Base-by-base conservation (phyloP, 352 stramenopile species). In the Pythium rishiriense region DNA sequence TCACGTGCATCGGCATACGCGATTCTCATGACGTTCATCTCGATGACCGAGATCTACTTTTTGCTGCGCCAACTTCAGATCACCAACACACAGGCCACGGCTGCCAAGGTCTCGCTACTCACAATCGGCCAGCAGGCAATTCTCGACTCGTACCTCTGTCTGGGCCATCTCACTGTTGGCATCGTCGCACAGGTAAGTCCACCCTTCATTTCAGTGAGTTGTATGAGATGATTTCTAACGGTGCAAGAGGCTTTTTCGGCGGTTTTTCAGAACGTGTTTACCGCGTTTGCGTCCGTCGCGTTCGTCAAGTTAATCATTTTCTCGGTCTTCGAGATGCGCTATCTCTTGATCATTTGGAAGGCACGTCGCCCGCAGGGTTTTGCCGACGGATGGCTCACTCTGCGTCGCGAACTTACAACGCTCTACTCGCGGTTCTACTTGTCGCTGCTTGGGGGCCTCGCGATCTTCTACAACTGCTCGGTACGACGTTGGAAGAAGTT, bases 261-360 rank as follows among this genome's bases (percentile, higher is more conserved):
- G 49, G 26, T 43, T n/a, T 68, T 62, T 10, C 77, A 98, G 74
- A 94, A 96, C n/a, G 83, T 99, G 14, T 99, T 99, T 69, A 94
- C 92, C 4, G 88, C 97, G 5, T 98, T 99, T 75, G 94, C 93
- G 1, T 97, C 87, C 26, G 93, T 98, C 29, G 96, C 96, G 6
- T 99, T 99, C 58, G 98, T 99, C 55, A 98, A 99, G 79, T 81
- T 99, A 7, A 90, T 99, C 49, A 98, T 98, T 54, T 99, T 99
- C 69, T 99, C 95, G 39, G 93, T 99, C 39, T 98, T 99, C 67
- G 96, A 99, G 70, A 98, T 99, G 93, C 97, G 98, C 24, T 99
- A 98, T 72, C 80, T 99, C 78, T 80, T 98, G 41, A 95, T 99
- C 58, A 98, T 99, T 29, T 98, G 96, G 72, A 97, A 98, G 65